phyloP scores from a whole-genome alignment of 768 basidiomycete genomes.

The Leucocoprinus leucothites region DNA sequence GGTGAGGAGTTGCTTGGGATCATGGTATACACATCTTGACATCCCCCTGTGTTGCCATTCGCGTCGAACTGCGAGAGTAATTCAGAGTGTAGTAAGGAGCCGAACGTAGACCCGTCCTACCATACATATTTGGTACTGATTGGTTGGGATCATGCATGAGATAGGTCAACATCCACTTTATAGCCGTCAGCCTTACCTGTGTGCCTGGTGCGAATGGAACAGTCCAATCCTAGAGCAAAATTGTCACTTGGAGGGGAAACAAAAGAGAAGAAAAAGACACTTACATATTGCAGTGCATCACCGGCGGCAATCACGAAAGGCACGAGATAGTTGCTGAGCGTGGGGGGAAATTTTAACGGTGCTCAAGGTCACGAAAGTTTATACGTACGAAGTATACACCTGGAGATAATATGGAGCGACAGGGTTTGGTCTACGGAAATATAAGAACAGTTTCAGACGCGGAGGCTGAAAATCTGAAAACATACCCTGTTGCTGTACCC shows the following conservation, averaged over 20 bases:
- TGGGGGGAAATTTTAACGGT: not conserved
- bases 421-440: slow-evolving; percentile 45
- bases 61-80: slow-evolving; percentile 43
- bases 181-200: slow-evolving; percentile 29
- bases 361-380: not conserved
- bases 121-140: slow-evolving; percentile 68
- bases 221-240: slow-evolving; percentile 43
- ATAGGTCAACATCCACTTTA: not conserved
- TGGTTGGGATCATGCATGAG: not conserved
- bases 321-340: slow-evolving; percentile 40
- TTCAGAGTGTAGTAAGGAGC: not conserved
- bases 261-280: slow-evolving; percentile 19
- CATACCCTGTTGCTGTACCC: slow-evolving; percentile 37
- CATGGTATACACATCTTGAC: slow-evolving; percentile 55
- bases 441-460: slow-evolving; percentile 1
- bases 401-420: slow-evolving; percentile 56
- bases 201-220: slow-evolving; percentile 61
- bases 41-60: slow-evolving; percentile 58
- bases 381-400: slow-evolving; percentile 57
- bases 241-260: not conserved
- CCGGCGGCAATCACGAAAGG: slow-evolving; percentile 54
- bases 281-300: slow-evolving; percentile 41
- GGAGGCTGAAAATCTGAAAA: not conserved
- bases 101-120: slow-evolving; percentile 26
- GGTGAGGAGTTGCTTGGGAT: slow-evolving; percentile 35